These are phyloP conservation scores for Aquilaria sinensis DNA, from an alignment of 345 rosid species.

Conservation along the genomic window DNA sequence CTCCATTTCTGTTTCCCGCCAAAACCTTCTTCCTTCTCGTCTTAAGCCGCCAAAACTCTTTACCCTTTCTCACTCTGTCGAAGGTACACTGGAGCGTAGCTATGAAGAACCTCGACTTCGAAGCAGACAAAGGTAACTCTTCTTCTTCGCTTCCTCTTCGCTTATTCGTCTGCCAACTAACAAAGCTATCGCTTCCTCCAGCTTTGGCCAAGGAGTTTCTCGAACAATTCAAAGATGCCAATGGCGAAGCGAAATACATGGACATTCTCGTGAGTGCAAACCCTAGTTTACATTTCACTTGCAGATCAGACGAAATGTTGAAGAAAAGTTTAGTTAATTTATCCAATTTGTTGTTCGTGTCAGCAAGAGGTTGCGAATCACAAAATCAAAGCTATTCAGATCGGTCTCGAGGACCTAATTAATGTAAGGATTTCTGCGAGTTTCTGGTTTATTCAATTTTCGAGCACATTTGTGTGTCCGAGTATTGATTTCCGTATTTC, in stretches of 20 bases:
- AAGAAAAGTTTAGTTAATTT: too few relatives aligned
- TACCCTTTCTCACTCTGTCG: not conserved
- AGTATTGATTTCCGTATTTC: conserved; percentile 5
- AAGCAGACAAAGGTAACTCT: conserved; percentile 53
- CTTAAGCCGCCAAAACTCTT: conserved; percentile 21
- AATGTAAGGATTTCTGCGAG: conserved; percentile 41
- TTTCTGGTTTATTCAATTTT: not conserved
- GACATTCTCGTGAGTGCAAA: conserved; percentile 66
- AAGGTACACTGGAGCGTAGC: conserved; percentile 7
- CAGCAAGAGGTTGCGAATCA: conserved; percentile 92
- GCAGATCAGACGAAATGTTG: not conserved
- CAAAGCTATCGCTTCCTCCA: conserved; percentile 12
- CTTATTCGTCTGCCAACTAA: not conserved
- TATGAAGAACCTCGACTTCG: conserved; percentile 60
- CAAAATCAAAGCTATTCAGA: conserved; percentile 65
- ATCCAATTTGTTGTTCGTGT: conserved; percentile 6
- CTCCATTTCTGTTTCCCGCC: conserved; percentile 40
- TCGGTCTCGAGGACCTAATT: conserved; percentile 70
- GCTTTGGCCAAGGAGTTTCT: conserved; percentile 80
- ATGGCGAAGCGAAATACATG: conserved; percentile 72
- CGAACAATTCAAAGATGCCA: conserved; percentile 55
- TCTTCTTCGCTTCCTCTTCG: not conserved
- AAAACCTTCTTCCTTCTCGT: conserved; percentile 11
- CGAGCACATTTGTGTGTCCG: not conserved
- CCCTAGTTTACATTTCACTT: conserved; percentile 12